Evolutionary conservation across 306 rosid genomes (phyloP), one percentile per base, ranked within the genome.

Genomic region (Cercis canadensis): DNA sequence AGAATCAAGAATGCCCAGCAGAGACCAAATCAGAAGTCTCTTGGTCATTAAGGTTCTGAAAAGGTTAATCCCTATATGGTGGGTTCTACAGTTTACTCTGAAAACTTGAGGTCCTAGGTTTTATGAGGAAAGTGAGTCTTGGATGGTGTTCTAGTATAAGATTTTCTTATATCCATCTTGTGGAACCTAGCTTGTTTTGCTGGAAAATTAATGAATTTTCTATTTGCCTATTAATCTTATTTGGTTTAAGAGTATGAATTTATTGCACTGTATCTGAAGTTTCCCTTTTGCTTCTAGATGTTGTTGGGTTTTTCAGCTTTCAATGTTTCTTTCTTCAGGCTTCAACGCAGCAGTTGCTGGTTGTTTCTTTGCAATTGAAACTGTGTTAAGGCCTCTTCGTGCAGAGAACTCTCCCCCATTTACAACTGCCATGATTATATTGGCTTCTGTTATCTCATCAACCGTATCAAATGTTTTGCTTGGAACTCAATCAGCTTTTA

Each of bases 341-440:
- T 94, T 94, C 74, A 91, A 94, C 77, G 99, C 97, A 36, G 95
- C 99, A 13, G 99, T 94, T 83, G 99, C 99, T 62, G 99, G 99
- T 62, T 91, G 99, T 80, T 94, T 94, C 88, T 94, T 94, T 36
- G 97, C 99, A 36, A 94, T 94, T 80, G 99, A 94, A 89, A 94
- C 99, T 39, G 99, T 94, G 65, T 69, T 91, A 64, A 84, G 97
- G 78, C 97, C 99, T 67, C 95, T 82, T 65, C 96, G 89, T 58
- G 99, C 99, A 2, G 99, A 94, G 77, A 94, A 94, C 64, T 94
- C 99, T 57, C 97, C 99, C 73, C 99, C 99, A 18, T 89, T 91
- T 83, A 94, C 97, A 11, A 94, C 99, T 64, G 99, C 99, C 70
- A 94, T 94, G 99, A 94, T 94, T 80, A 94, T 94, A 74, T 80